Conservation (phyloP, 208 protist species). For the Leishmania guyanensis region DNA sequence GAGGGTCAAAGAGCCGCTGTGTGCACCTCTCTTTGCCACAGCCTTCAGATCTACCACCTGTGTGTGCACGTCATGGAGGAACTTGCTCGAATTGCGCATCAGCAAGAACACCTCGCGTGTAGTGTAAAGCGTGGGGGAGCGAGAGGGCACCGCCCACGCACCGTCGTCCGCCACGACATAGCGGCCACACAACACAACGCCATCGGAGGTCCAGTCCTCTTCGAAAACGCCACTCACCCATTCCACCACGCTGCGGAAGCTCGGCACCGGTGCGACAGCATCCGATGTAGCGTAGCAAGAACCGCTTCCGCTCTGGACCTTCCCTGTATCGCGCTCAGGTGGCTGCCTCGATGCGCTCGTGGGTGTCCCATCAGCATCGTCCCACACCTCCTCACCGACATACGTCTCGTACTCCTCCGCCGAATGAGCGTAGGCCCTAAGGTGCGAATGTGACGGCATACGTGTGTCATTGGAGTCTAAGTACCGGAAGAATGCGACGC, state of each 20-base stretch:
- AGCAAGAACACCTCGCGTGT: slow-evolving; percentile 76
- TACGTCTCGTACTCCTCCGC: slow-evolving; percentile 82
- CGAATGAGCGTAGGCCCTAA: slow-evolving; percentile 35
- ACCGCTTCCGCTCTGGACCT: neutral
- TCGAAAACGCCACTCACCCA: slow-evolving; percentile 48
- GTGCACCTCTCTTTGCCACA: neutral
- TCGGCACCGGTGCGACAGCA: slow-evolving; percentile 6
- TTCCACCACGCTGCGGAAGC: slow-evolving; percentile 60
- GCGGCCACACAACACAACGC: slow-evolving; percentile 79
- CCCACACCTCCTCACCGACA: slow-evolving; percentile 80
- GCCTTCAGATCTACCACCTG: slow-evolving; percentile 31
- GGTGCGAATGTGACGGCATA: slow-evolving; percentile 51
- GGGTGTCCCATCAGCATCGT: neutral
- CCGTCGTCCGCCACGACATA: slow-evolving; percentile 82
- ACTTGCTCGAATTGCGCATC: slow-evolving; percentile 84
- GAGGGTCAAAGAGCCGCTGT: slow-evolving; percentile 7
- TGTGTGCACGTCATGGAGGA: slow-evolving; percentile 63
- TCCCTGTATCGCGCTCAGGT: neutral
- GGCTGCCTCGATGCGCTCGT: neutral
- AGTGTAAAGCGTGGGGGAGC: slow-evolving; percentile 46
- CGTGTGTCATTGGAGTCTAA: slow-evolving; percentile 82
- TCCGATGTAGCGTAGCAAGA: neutral
- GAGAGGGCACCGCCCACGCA: slow-evolving; percentile 74
- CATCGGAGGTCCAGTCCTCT: slow-evolving; percentile 38
- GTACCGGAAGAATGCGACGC: slow-evolving; percentile 62